Percentiles rank a stretch among this genome's conserved stretches.
These are phyloP conservation scores for Stylonectria norvegica DNA, from an alignment of 2,329 filamentous ascomycete genomes.

Conservation along the genomic window DNA sequence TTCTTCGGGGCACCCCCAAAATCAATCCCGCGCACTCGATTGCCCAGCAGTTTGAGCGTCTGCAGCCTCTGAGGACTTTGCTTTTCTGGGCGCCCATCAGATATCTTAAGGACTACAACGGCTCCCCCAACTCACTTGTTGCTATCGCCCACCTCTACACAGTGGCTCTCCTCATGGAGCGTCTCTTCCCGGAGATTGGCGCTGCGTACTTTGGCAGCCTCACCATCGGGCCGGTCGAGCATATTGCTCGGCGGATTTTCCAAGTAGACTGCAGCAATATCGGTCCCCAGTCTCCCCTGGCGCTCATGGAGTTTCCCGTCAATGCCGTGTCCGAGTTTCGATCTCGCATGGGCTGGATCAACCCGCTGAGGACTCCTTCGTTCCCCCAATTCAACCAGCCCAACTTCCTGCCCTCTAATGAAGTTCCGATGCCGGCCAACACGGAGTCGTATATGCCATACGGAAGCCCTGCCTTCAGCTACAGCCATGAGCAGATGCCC, in stretches of 20 bases:
- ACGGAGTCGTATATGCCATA: conserved; percentile 50
- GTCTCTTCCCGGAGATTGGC: conserved; percentile 86
- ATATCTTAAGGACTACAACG: conserved; percentile 72
- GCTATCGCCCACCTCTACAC: conserved; percentile 91
- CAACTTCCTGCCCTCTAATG: conserved; percentile 50
- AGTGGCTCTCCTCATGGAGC: conserved; percentile 80
- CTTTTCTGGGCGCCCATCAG: conserved; percentile 92
- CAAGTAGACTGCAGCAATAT: conserved; percentile 59
- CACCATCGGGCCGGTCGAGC: conserved; percentile 76
- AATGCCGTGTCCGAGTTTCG: conserved; percentile 68
- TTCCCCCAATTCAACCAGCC: conserved; percentile 59
- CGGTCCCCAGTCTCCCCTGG: conserved; percentile 57
- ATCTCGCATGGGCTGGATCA: conserved; percentile 63
- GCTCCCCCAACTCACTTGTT: conserved; percentile 73
- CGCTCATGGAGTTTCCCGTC: conserved; percentile 70
- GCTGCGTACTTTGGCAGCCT: conserved; percentile 83
- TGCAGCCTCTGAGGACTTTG: conserved; percentile 86
- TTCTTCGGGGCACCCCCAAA: conserved; percentile 69
- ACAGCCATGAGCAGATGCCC: conserved; percentile 61
- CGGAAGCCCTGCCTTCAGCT: conserved; percentile 58
- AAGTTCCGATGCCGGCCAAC: conserved; percentile 40
- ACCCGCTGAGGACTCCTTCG: conserved; percentile 56
- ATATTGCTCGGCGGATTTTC: conserved; percentile 74
- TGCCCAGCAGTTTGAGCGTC: conserved; percentile 82
- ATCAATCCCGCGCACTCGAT: conserved; percentile 67